Percentiles rank a stretch among this genome's conserved stretches.
These are phyloP conservation scores for Penicillium lagena DNA, from an alignment of 495 filamentous ascomycete species.

Conservation along the genomic window DNA sequence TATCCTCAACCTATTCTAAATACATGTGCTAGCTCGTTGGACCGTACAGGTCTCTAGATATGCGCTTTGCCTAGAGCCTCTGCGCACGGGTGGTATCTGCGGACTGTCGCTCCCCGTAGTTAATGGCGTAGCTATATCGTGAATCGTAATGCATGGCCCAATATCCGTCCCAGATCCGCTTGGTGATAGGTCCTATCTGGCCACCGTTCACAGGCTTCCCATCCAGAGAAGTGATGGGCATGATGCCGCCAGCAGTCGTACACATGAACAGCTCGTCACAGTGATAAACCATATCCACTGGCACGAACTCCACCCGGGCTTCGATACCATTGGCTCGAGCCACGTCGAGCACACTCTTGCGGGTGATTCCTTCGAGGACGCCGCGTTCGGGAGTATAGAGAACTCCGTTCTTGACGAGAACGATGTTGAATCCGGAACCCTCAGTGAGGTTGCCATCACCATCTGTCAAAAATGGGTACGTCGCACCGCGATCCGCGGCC, in stretches of 20 bases:
- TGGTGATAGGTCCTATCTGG: conserved; percentile 29
- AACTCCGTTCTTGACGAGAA: conserved; percentile 22
- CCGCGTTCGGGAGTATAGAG: conserved; percentile 26
- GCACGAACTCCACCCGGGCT: conserved; percentile 20
- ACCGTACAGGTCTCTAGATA: too few relatives aligned
- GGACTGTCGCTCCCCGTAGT: background rate
- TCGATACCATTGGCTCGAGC: conserved; percentile 14
- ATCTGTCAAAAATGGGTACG: conserved; percentile 32
- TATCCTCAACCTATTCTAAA: too few relatives aligned
- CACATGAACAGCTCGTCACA: conserved; percentile 33
- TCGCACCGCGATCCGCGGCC: conserved; percentile 18
- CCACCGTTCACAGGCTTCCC: conserved; percentile 27
- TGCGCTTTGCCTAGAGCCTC: too few relatives aligned
- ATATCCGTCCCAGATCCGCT: conserved; percentile 34
- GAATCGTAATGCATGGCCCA: conserved; percentile 32
- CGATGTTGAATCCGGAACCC: conserved; percentile 26
- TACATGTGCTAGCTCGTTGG: too few relatives aligned
- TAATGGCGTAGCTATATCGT: conserved; percentile 18
- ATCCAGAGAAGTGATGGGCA: conserved; percentile 33
- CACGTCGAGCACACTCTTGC: conserved; percentile 27
- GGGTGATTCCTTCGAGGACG: conserved; percentile 27
- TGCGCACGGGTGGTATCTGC: too few relatives aligned
- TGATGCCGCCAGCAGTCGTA: conserved; percentile 35
- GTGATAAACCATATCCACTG: conserved; percentile 22
- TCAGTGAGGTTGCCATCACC: conserved; percentile 29